Evolutionary conservation across 1,284 basidiomycete genomes (phyloP).

Genomic region (Xanthoconium separans): DNA sequence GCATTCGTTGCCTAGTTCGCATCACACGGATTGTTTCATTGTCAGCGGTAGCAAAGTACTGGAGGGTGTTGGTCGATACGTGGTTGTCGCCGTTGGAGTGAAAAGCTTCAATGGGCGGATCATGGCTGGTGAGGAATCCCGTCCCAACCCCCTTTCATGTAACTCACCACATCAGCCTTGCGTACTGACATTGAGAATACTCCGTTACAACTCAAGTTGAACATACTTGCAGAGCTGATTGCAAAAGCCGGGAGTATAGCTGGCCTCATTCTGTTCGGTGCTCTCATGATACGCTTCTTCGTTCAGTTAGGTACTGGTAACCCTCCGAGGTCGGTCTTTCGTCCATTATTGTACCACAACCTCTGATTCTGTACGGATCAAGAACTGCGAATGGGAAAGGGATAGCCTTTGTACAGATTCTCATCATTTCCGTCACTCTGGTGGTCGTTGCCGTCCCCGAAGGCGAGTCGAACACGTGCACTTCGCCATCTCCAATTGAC

Average conservation of each 20-base stretch:
- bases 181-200: conserved; percentile 84
- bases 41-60: conserved; percentile 93
- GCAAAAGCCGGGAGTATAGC: conserved; percentile 86
- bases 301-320: conserved; percentile 71
- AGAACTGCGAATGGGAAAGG: conserved; percentile 83
- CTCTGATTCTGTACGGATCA: conserved; percentile 5
- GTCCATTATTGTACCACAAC: background rate
- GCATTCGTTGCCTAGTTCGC: conserved; percentile 23
- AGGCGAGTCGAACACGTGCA: conserved; percentile 44
- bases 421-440: conserved; percentile 94
- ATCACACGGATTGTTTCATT: conserved; percentile 89
- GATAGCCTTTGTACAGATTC: conserved; percentile 88
- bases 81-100: conserved; percentile 89
- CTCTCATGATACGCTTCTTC: conserved; percentile 94
- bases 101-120: conserved; percentile 95
- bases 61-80: conserved; percentile 92
- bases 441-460: conserved; percentile 98
- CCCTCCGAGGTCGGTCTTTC: conserved; percentile 44
- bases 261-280: conserved; percentile 79
- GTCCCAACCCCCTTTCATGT: background rate
- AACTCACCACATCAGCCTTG: conserved; percentile 51
- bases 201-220: conserved; percentile 93
- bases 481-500: conserved; percentile 10
- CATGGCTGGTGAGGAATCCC: conserved; percentile 73
- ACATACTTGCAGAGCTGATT: conserved; percentile 89